Base-by-base conservation (phyloP, 2,329 filamentous ascomycete genomes). In the Diaporthe citrichinensis region DNA sequence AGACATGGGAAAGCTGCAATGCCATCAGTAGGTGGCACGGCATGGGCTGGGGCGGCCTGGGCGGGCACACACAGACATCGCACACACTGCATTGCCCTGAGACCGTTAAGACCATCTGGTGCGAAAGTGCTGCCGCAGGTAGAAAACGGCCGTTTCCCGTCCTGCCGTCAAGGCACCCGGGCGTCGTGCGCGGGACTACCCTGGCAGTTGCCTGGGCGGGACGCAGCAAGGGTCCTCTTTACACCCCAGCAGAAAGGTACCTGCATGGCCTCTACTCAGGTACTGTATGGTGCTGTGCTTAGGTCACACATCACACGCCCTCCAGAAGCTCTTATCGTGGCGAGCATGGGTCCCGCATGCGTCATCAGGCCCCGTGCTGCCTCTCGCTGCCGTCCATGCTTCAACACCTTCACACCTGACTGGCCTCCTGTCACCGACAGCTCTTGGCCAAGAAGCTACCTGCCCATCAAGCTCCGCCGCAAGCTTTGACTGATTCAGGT, bases 401-500 rank as follows among this genome's bases (percentile, higher is more conserved):
- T 39, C 57, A 51, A 59, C 65, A 62, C 57, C 55, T 41, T 61
- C 69, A 39, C 69, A 39, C 55, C 53, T 72, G 39, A 72, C 55
- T 59, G 69, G 44, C 44, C 46, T 51, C 31, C 23, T 67, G 62
- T 34, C 44, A n/a, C 28, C 61, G 8, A 49, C 61, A 67, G 41
- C 39, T 31, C 25, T 41, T 31, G 59, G 36, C 62, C 62, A 51
- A 39, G 31, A 68, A 39, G 46, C 46, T 68, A 46, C 34, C 62
- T 53, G 62, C 23, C 31, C 20, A 34, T 39, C 46, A 68, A 68
- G 62, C 46, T 53, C 62, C 23, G 34, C 41, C 23, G 12, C 23
- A 53, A 68, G 62, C 65, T 55, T 55, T 69, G n/a, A 55, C 65
- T 55, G 65, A 68, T 39, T 68, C 65, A 68, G 28, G 31, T 53